Base-by-base conservation (phyloP, 2,329 filamentous ascomycete species). In the Torrubiella hemipterigena region DNA sequence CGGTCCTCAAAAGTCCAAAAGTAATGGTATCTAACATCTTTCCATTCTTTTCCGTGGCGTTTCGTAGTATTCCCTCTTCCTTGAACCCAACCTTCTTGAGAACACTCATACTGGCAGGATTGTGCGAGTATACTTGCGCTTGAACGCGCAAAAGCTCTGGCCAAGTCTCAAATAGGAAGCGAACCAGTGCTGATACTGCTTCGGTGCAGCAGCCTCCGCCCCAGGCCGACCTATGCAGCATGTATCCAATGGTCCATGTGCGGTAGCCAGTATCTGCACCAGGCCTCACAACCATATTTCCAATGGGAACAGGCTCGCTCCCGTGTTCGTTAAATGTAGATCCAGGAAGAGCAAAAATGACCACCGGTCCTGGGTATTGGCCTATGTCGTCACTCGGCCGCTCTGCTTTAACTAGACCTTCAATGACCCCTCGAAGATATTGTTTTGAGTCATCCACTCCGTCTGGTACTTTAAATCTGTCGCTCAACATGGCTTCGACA, bases 401-500 rank as follows among this genome's bases (percentile, higher is more conserved):
- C 6, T n/a, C n/a, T n/a, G n/a, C n/a, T n/a, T n/a, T n/a, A n/a
- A n/a, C n/a, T n/a, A n/a, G n/a, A n/a, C n/a, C n/a, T n/a, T n/a
- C n/a, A n/a, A n/a, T n/a, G n/a, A n/a, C n/a, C n/a, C n/a, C 12
- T n/a, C 22, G 12, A 14, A 24, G 22, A 14, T 24, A 24, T 14
- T 24, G 12, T 24, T 24, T 14, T 11, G 22, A 11, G 10, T 24
- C 12, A n/a, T 24, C 14, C 22, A 14, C 14, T 5, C 12, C 12
- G 11, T 24, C 12, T 11, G 22, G 22, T 14, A 24, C 22, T 11
- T 11, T 14, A 12, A 24, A 24, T 24, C 22, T 24, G 14, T 24
- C 22, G 11, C 22, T 24, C 14, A 24, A 14, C 12, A n/a, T 24
- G 22, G 22, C 5, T 11, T n/a, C 12, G 12, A 24, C 45, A n/a